Conservation (phyloP, 768 basidiomycete genomes). For the Cystobasidium tubakii region DNA sequence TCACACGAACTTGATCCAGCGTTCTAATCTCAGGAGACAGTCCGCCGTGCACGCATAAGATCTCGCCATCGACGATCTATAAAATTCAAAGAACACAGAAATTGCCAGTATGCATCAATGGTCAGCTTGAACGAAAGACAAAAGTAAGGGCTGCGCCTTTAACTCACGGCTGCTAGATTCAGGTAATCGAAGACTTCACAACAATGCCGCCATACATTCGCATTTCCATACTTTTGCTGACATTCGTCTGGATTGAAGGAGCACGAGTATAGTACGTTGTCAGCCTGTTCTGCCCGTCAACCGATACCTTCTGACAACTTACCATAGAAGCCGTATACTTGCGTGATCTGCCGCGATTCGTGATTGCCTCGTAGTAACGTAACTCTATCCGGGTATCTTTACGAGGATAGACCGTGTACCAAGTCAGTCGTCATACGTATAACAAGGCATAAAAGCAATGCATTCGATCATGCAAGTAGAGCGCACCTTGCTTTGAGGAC, state of each 20-base stretch:
- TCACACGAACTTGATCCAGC: conserved; percentile 83
- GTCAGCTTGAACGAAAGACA: background rate
- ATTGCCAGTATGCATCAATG: too few species aligned
- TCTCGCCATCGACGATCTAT: conserved; percentile 87
- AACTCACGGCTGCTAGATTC: conserved; percentile 80
- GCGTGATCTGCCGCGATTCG: conserved; percentile 94
- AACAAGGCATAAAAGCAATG: background rate
- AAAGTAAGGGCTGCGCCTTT: too few species aligned
- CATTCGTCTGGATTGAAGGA: conserved; percentile 64
- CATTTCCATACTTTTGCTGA: conserved; percentile 93
- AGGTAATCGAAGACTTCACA: conserved; percentile 94
- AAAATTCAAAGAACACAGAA: background rate
- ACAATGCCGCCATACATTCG: conserved; percentile 93
- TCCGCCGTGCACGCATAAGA: conserved; percentile 90
- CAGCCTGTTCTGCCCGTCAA: too few species aligned
- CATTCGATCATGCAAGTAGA: background rate
- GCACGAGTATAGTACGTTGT: background rate
- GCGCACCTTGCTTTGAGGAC: conserved; percentile 77
- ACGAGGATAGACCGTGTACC: background rate
- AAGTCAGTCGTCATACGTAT: too few species aligned
- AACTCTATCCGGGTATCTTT: conserved; percentile 84
- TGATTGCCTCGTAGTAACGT: conserved; percentile 91
- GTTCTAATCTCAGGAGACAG: conserved; percentile 93
- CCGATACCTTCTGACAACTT: too few species aligned
- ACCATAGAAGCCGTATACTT: conserved; percentile 99